A percentile compares a stretch with the other conserved stretches of the same genome.
Evolutionary conservation across 192 early-diverging fungal species (phyloP).

Genomic region (Coemansia sp.): DNA sequence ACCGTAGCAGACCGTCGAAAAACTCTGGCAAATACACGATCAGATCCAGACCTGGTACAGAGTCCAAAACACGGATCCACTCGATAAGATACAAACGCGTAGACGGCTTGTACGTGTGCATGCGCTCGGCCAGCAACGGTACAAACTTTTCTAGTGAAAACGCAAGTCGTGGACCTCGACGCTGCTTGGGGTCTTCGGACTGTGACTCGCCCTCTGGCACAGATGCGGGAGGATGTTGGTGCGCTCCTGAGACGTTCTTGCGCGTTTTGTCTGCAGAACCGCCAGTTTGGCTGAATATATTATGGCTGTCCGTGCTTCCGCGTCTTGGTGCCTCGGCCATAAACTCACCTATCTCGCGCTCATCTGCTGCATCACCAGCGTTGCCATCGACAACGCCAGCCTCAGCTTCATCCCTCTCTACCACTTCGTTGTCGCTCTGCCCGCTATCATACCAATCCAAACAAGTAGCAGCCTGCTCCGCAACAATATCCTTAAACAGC

Average conservation of each 20-base stretch:
- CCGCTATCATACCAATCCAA: slow-evolving; percentile 48
- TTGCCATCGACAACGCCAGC: background rate
- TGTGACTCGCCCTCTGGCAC: background rate
- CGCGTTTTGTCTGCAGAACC: background rate
- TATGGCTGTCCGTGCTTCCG: background rate
- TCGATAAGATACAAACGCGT: slow-evolving; percentile 91
- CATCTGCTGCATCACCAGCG: background rate
- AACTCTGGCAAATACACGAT: slow-evolving; percentile 91
- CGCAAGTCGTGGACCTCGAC: slow-evolving; percentile 41
- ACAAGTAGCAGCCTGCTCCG: slow-evolving; percentile 82
- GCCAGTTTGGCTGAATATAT: background rate
- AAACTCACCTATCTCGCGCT: background rate
- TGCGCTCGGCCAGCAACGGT: slow-evolving; percentile 87
- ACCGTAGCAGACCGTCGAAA: slow-evolving; percentile 86
- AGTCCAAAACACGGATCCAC: slow-evolving; percentile 91
- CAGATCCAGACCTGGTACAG: slow-evolving; percentile 92
- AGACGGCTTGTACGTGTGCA: slow-evolving; percentile 86
- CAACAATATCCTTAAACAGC: slow-evolving; percentile 95
- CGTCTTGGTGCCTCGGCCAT: background rate
- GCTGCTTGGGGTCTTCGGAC: background rate
- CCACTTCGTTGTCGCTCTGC: background rate
- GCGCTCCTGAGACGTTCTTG: background rate
- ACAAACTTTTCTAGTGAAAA: slow-evolving; percentile 95
- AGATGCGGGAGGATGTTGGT: too few relatives aligned
- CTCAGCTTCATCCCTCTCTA: background rate